Evolutionary conservation across 75 land plant species (phyloP).

Genomic region (Chamaecyparis obtusa): DNA sequence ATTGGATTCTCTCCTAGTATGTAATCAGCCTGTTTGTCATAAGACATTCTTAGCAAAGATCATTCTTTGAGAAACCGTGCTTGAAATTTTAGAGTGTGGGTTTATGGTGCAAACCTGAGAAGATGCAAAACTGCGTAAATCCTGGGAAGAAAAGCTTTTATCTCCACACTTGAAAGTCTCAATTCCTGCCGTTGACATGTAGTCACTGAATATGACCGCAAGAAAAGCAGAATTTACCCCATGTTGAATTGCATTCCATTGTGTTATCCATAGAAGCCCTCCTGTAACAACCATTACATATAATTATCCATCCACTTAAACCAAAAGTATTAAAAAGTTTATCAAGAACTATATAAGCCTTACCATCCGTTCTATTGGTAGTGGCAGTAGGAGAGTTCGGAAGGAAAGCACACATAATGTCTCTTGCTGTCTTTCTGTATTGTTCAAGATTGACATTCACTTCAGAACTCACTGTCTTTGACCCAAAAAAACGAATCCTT

Average conservation of each 20-base stretch:
- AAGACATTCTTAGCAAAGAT: not conserved
- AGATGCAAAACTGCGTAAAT: slow-evolving; percentile 73
- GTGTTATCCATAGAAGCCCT: slow-evolving; percentile 78
- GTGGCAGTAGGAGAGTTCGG: slow-evolving; percentile 88
- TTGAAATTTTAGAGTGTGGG: not conserved
- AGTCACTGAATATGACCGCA: slow-evolving; percentile 84
- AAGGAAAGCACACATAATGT: slow-evolving; percentile 80
- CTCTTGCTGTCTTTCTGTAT: slow-evolving; percentile 78
- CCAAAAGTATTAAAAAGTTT: not conserved
- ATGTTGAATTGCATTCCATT: slow-evolving; percentile 78
- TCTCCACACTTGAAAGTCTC: slow-evolving; percentile 56
- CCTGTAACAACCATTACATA: slow-evolving; percentile 34
- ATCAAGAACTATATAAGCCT: not conserved
- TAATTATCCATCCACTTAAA: not conserved
- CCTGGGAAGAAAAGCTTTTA: slow-evolving; percentile 36
- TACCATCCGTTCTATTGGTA: slow-evolving; percentile 76
- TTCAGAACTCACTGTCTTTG: slow-evolving; percentile 25
- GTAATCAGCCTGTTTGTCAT: slow-evolving; percentile 59
- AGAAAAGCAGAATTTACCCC: slow-evolving; percentile 82
- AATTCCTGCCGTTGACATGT: slow-evolving; percentile 60
- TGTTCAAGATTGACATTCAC: slow-evolving; percentile 41
- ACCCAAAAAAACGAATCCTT: slow-evolving; percentile 47
- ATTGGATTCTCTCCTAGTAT: slow-evolving; percentile 70
- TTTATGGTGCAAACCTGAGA: slow-evolving; percentile 60
- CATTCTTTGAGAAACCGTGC: not conserved